Evolutionary conservation across 169 alveolate genomes (phyloP).

Genomic region (Plasmodium cynomolgi): DNA sequence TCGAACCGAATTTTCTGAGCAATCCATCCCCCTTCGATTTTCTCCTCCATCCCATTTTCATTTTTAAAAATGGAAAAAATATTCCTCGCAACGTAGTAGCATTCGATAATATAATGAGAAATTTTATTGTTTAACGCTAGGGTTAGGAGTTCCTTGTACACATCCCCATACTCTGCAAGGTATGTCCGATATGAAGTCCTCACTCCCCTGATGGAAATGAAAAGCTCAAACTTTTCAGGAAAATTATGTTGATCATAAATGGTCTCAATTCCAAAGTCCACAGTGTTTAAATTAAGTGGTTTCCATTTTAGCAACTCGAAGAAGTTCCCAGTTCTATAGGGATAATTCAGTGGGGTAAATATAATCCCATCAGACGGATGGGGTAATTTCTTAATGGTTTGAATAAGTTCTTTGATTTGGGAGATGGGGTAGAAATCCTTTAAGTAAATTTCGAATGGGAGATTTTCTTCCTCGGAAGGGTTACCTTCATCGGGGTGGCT

Average conservation of each 20-base stretch:
- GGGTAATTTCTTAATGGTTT: conserved; percentile 90
- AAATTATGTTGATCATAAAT: conserved; percentile 76
- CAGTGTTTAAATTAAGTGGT: conserved; percentile 95
- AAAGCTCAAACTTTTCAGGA: conserved; percentile 80
- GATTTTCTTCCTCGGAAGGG: conserved; percentile 1
- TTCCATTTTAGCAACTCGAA: conserved; percentile 95
- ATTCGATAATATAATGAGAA: conserved; percentile 67
- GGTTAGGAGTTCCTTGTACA: conserved; percentile 84
- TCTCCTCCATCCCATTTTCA: conserved; percentile 84
- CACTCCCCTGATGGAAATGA: conserved; percentile 82
- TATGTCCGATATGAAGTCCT: conserved; percentile 84
- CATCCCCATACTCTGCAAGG: conserved; percentile 89
- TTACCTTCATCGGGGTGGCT: conserved; percentile 1
- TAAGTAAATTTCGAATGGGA: conserved; percentile 71
- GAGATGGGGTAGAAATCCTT: conserved; percentile 92
- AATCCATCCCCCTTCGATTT: conserved; percentile 93
- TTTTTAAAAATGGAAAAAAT: conserved; percentile 77
- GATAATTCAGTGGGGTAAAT: conserved; percentile 92
- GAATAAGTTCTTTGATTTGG: conserved; percentile 85
- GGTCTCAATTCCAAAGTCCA: conserved; percentile 90
- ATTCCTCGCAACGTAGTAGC: conserved; percentile 52
- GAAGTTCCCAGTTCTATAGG: conserved; percentile 96
- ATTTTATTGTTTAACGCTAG: conserved; percentile 78
- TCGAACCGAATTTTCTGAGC: conserved; percentile 91
- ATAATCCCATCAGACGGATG: conserved; percentile 96